phyloP scores from a whole-genome alignment of 768 basidiomycete genomes.

The Termitomyces titanicus region DNA sequence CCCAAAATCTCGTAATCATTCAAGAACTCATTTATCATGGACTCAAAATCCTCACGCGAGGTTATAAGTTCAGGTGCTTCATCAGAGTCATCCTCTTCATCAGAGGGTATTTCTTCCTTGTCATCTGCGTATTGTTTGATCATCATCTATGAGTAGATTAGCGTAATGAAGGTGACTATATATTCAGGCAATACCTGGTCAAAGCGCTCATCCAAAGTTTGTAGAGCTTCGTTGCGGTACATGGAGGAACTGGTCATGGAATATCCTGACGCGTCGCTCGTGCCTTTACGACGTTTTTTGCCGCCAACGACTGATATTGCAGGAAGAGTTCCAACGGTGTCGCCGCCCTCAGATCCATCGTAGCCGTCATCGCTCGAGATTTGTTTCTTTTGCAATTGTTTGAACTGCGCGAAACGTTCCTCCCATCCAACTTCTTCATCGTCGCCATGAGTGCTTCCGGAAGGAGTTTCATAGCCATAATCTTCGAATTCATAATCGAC shows the following conservation, averaged over 20 bases:
- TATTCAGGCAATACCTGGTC: slow-evolving; percentile 61
- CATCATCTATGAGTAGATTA: slow-evolving; percentile 50
- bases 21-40: slow-evolving; percentile 92
- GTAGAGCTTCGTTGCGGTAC: slow-evolving; percentile 86
- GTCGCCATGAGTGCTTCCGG: slow-evolving; percentile 15
- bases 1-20: slow-evolving; percentile 88
- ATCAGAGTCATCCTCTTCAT: slow-evolving; percentile 44
- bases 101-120: slow-evolving; percentile 32
- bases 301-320: slow-evolving; percentile 75
- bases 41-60: slow-evolving; percentile 83
- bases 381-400: slow-evolving; percentile 50
- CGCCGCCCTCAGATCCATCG: slow-evolving; percentile 61
- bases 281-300: slow-evolving; percentile 65
- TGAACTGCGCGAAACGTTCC: slow-evolving; percentile 77
- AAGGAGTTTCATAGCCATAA: slow-evolving; percentile 29
- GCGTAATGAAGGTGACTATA: not conserved
- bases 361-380: slow-evolving; percentile 48
- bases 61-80: slow-evolving; percentile 74
- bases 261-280: slow-evolving; percentile 89
- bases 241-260: slow-evolving; percentile 98
- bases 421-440: slow-evolving; percentile 54
- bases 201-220: slow-evolving; percentile 89
- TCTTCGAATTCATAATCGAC: slow-evolving; percentile 68
- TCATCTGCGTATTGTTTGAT: slow-evolving; percentile 71
- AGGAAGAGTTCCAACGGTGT: slow-evolving; percentile 78